Base-by-base conservation (phyloP, 192 early-diverging fungal genomes). In the Entomortierella beljakovae region DNA sequence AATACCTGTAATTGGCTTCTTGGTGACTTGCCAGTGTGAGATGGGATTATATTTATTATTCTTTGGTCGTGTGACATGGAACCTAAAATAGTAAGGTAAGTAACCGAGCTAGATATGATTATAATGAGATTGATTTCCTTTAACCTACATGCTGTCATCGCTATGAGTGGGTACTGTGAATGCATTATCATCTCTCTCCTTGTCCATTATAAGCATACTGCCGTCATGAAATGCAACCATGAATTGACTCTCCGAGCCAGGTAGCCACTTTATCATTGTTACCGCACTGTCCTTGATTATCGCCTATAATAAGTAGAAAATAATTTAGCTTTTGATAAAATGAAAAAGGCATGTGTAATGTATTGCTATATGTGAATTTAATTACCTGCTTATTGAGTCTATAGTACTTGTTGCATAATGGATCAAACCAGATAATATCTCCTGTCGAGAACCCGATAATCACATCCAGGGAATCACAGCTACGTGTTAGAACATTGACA, bases 211-310 rank as follows among this genome's bases (percentile, higher is more conserved):
- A 68, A 97, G 81, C 28, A 97, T 86, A 16, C 88, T 86, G 16
- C 97, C 97, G 75, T 98, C 96, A 2, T 88, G 85, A 55, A 90
- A 95, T 1, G 93, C 90, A 1, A 86, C 95, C 81, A 97, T 89
- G 77, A 98, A 99, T 70, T 88, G 77, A 32, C 76, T 92, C 50
- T 95, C 93, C 0, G 94, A 94, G 7, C 89, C 92, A 0, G 97
- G 97, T 56, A 98, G 76, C 96, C 97, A 99, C 81, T 89, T 90
- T 4, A 98, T 85, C 75, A 91, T 90, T 8, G 93, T 93, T 20
- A 97, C 92, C 10, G 86, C 80, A 11, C 87, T 80, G 43, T 82
- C 83, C 50, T 87, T 88, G 50, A 96, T 90, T 6, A 86, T 77
- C 25, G 90, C 89, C 87, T 91, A 68, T 23, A 11, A 46, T 38